A percentile compares a stretch with the other conserved stretches of the same genome.
Conservation (phyloP, 768 basidiomycete genomes). For the Xanthoconium purpureum region DNA sequence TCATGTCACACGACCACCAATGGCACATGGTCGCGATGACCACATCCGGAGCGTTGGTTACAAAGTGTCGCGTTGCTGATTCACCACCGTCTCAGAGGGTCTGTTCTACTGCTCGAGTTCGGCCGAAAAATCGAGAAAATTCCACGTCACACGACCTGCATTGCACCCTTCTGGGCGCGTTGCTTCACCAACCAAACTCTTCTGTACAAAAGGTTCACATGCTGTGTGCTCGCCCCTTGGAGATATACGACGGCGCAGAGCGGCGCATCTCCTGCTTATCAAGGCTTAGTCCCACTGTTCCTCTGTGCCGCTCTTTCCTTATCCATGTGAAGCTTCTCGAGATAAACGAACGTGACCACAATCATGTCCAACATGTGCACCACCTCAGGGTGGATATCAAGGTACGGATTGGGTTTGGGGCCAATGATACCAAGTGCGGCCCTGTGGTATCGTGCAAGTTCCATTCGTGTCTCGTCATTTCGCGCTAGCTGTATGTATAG, state of each 20-base stretch:
- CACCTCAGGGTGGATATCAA: neutral
- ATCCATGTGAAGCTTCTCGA: neutral
- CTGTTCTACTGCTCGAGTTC: neutral
- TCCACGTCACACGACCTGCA: neutral
- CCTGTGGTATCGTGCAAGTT: neutral
- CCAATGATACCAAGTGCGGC: neutral
- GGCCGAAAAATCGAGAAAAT: neutral
- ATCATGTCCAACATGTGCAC: neutral
- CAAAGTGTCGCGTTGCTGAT: neutral
- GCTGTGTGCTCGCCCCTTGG: neutral
- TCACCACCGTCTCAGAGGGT: neutral
- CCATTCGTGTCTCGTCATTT: neutral
- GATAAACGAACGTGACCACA: neutral
- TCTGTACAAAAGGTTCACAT: neutral
- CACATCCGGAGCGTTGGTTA: neutral
- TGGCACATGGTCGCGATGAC: neutral
- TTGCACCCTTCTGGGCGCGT: neutral
- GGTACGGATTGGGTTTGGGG: neutral
- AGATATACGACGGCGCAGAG: neutral
- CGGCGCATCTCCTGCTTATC: neutral
- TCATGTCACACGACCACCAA: slow-evolving; percentile 17
- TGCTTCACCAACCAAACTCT: neutral
- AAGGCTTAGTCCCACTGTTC: neutral
- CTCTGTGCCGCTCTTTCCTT: neutral
- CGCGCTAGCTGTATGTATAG: neutral